Evolutionary conservation across 352 stramenopile species (phyloP), one percentile per base, ranked within the genome.

Genomic region (Phytophthora tentaculata): DNA sequence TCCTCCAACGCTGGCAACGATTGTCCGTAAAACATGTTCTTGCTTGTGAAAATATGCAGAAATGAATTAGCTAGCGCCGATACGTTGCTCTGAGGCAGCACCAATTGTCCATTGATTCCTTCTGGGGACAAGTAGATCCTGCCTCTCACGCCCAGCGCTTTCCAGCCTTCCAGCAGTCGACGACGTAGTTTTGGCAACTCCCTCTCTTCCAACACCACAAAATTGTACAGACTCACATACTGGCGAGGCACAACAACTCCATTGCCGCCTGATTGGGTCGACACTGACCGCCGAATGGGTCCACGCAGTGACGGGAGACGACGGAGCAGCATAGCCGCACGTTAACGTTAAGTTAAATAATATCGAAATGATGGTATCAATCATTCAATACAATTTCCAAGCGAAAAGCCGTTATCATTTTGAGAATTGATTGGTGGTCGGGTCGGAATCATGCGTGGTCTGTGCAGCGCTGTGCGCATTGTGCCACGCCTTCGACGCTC

Each of bases 101-200:
- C 85, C 77, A 98, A 95, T 82, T 98, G 94, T 8, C 92, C 96
- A 77, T 98, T 98, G 58, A 98, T 83, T 8, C 94, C 96, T 80
- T 98, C 96, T 3, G 81, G 64, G 5, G 94, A 94, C 17, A 98
- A 89, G 73, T 98, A 98, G 5, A 98, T 81, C 54, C 88, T 72
- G 2, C 83, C 86, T 26, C 71, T 56, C 24, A 84, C 79, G 19
- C 77, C 64, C 37, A 94, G 67, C 12, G 56, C 57, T n/a, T 53
- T 64, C 86, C 86, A 94, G 8, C 47, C 37, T 19, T 64, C 41
- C 9, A 76, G 47, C 51, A 88, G 26, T 12, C 60, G 51, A 9
- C 69, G 61, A 32, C 77, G 74, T 37, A 84, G 57, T 29, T 50
- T 58, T 7, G 73, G 73, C 39, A 88, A 43, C 23, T 71, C 32